These are phyloP conservation scores for Penicillium sp. DNA, from an alignment of 2,329 filamentous ascomycete genomes.

Conservation along the genomic window DNA sequence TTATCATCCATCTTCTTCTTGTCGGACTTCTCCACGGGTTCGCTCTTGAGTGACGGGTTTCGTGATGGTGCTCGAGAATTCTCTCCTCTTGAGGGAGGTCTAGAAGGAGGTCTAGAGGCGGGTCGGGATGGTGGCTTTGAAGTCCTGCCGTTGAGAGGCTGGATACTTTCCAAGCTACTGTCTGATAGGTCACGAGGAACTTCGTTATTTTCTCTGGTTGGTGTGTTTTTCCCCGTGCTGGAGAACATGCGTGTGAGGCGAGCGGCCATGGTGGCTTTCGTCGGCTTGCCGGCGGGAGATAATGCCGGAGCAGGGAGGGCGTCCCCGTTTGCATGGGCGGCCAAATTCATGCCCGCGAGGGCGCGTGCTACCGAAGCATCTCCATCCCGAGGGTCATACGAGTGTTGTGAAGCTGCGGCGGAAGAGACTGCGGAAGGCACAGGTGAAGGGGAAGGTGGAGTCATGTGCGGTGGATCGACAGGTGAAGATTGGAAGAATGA, in stretches of 20 bases:
- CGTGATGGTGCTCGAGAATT: conserved; percentile 31
- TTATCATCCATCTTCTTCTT: conserved; percentile 34
- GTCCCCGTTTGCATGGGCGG: conserved; percentile 37
- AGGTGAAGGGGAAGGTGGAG: conserved; percentile 44
- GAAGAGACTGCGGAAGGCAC: conserved; percentile 47
- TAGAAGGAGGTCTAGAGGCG: conserved; percentile 33
- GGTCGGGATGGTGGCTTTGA: conserved; percentile 28
- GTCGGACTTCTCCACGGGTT: conserved; percentile 28
- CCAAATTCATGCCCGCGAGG: conserved; percentile 46
- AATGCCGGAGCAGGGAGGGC: conserved; percentile 28
- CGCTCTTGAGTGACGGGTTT: conserved; percentile 37
- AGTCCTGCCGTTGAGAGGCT: conserved; percentile 33
- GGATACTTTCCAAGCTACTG: conserved; percentile 39
- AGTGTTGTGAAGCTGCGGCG: conserved; percentile 42
- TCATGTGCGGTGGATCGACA: conserved; percentile 40
- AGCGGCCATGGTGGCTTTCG: conserved; percentile 46
- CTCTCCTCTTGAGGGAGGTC: conserved; percentile 31
- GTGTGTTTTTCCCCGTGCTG: conserved; percentile 38
- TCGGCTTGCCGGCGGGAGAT: conserved; percentile 33
- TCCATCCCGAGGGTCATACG: conserved; percentile 40
- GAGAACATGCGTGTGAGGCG: conserved; percentile 51
- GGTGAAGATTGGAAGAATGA: conserved; percentile 15
- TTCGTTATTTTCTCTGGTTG: conserved; percentile 31
- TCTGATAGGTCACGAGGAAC: conserved; percentile 38
- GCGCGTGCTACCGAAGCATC: conserved; percentile 45